phyloP scores from a whole-genome alignment of 2,329 filamentous ascomycete species.

The Botrytis pseudocinerea region DNA sequence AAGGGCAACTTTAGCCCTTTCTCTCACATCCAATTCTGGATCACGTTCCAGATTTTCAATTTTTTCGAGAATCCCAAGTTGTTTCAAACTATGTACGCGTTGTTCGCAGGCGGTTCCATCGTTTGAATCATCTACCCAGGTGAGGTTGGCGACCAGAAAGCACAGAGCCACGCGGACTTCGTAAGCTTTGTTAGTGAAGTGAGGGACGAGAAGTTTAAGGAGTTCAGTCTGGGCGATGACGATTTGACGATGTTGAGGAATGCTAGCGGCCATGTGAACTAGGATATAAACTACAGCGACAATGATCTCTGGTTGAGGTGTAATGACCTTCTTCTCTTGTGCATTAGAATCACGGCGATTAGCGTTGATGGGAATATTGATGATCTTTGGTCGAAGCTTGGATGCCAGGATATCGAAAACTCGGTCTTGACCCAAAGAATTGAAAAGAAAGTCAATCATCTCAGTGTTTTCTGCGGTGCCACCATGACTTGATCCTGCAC shows the following conservation, averaged over 20 bases:
- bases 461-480: constrained; percentile 55
- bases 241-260: constrained; percentile 73
- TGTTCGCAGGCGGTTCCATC: constrained; percentile 66
- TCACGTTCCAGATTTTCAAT: constrained; percentile 67
- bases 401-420: constrained; percentile 79
- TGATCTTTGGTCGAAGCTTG: constrained; percentile 67
- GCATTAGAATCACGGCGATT: constrained; percentile 46
- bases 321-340: constrained; percentile 52
- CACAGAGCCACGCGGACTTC: constrained; percentile 77
- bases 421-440: constrained; percentile 70
- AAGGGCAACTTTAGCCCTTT: constrained; percentile 77
- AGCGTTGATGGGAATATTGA: constrained; percentile 49
- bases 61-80: constrained; percentile 68
- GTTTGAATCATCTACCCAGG: constrained; percentile 73
- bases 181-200: constrained; percentile 71
- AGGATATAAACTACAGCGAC: constrained; percentile 78
- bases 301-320: constrained; percentile 69
- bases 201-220: constrained; percentile 68
- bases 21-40: constrained; percentile 75
- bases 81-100: constrained; percentile 67
- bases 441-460: constrained; percentile 85
- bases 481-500: constrained; percentile 50
- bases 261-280: constrained; percentile 83
- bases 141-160: constrained; percentile 83
- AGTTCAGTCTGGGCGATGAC: constrained; percentile 76